Base-by-base conservation (phyloP, 2,329 filamentous ascomycete genomes). In the Myriosclerotinia scirpicola region DNA sequence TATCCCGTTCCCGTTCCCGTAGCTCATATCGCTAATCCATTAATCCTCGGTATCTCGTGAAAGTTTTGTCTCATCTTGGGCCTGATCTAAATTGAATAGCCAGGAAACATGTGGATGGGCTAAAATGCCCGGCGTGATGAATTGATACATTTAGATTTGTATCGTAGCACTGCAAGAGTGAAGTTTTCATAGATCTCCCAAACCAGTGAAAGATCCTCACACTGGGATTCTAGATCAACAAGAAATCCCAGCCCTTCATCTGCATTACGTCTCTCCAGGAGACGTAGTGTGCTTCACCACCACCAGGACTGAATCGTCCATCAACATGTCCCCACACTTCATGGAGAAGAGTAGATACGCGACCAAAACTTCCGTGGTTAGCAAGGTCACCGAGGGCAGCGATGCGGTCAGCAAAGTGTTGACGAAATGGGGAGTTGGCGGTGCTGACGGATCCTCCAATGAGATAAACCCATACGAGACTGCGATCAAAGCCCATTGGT, bases 251-350 rank as follows among this genome's bases (percentile, higher is more conserved):
- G 73, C 87, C 87, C 81, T 94, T 95, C 81, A 89, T 87, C 80
- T 87, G 87, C 93, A 97, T 97, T 77, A 94, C 87, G 80, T 96
- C 91, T 81, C 94, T 85, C 94, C 94, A 98, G 87, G 93, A 93
- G 79, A 96, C 86, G 81, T 90, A 89, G 76, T 87, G 88, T 79
- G 80, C 80, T 76, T 72, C 78, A 62, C 76, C 74, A 61, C 71
- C 73, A 65, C 74, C 75, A 54, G 72, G 72, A 68, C 71, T 73
- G 76, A 76, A 75, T 76, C 77, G 69, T 73, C 75, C 88, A 77
- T 93, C 90, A 76, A 91, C 89, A 71, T 87, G 81, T 52, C 79
- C 78, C 95, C 95, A 99, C 40, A 94, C 86, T 80, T 97, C 92
- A 70, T 86, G 84, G 54, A 99, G 82, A 30, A 99, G 82, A 69